Evolutionary conservation across 2,329 filamentous ascomycete genomes (phyloP).

Genomic region (Alternaria incomplexa): DNA sequence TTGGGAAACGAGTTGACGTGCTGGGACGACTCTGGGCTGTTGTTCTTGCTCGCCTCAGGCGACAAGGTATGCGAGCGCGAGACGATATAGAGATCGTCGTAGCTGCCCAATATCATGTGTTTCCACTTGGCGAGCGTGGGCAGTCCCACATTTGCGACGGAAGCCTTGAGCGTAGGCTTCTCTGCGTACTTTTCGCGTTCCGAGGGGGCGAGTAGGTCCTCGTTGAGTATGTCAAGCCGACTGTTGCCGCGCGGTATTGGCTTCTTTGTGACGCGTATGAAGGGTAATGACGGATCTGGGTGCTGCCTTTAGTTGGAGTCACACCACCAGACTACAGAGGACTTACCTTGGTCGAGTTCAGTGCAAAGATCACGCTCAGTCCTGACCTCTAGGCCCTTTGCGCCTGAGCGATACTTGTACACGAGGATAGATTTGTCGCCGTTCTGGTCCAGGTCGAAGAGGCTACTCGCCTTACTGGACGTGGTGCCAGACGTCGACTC

Average conservation of each 20-base stretch:
- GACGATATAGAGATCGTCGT: slow-evolving; percentile 58
- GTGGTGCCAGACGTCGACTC: slow-evolving; percentile 49
- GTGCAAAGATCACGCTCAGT: slow-evolving; percentile 55
- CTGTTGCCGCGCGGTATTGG: slow-evolving; percentile 54
- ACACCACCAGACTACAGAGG: not conserved
- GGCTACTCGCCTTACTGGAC: slow-evolving; percentile 48
- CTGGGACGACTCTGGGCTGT: slow-evolving; percentile 47
- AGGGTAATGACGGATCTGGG: slow-evolving; percentile 48
- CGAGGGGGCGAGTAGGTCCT: slow-evolving; percentile 50
- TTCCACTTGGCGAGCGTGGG: slow-evolving; percentile 55
- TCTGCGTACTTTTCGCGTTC: slow-evolving; percentile 49
- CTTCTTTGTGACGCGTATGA: slow-evolving; percentile 55
- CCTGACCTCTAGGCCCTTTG: slow-evolving; percentile 47
- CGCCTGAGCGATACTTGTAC: slow-evolving; percentile 53
- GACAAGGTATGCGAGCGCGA: slow-evolving; percentile 48
- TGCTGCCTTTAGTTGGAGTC: slow-evolving; percentile 16
- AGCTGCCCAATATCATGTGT: slow-evolving; percentile 53
- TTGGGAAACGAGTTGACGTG: slow-evolving; percentile 46
- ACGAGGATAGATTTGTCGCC: slow-evolving; percentile 53
- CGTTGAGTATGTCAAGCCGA: slow-evolving; percentile 54
- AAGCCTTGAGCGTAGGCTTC: slow-evolving; percentile 55
- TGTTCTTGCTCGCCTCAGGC: slow-evolving; percentile 46
- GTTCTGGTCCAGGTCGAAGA: slow-evolving; percentile 54
- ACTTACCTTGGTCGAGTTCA: slow-evolving; percentile 45
- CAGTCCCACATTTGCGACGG: slow-evolving; percentile 55